A percentile compares a stretch with the other conserved stretches of the same genome.
phyloP scores from a whole-genome alignment of 148 eudicot genomes.

The Fagopyrum homotropicum region DNA sequence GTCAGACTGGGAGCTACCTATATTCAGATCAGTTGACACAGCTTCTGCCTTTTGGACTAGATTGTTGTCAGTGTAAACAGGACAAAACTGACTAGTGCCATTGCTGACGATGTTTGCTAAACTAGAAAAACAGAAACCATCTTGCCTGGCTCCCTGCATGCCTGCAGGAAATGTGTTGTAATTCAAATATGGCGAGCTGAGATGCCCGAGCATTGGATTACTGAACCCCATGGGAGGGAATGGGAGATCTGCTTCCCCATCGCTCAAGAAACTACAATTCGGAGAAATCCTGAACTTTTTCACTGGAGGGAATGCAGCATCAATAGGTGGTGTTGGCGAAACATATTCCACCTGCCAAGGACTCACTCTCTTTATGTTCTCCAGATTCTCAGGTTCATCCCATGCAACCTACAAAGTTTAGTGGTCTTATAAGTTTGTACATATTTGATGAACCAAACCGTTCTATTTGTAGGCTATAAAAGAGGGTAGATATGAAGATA shows the following conservation, averaged over 20 bases:
- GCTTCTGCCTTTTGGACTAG: constrained; percentile 18
- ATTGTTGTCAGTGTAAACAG: constrained; percentile 16
- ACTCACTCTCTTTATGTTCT: constrained; percentile 44
- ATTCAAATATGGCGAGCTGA: constrained; percentile 27
- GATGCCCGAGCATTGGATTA: constrained; percentile 33
- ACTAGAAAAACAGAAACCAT: constrained; percentile 22
- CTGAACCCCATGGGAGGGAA: constrained; percentile 21
- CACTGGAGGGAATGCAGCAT: constrained; percentile 25
- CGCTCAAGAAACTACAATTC: constrained; percentile 23
- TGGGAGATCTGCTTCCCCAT: constrained; percentile 31
- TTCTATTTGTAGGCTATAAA: neutral
- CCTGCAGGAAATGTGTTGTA: constrained; percentile 50
- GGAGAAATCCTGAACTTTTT: constrained; percentile 33
- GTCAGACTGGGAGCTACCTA: constrained; percentile 32
- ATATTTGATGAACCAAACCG: neutral
- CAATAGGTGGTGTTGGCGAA: constrained; percentile 27
- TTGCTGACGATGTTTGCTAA: constrained; percentile 26
- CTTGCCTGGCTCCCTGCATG: constrained; percentile 99
- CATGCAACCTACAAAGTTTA: constrained; percentile 37
- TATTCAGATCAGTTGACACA: constrained; percentile 40
- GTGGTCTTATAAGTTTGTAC: neutral
- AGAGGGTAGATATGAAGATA: no score
- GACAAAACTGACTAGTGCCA: constrained; percentile 15
- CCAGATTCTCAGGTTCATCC: constrained; percentile 56
- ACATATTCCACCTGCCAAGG: constrained; percentile 71